Percentiles rank a stretch among this genome's conserved stretches.
phyloP scores from a whole-genome alignment of 163 green algal genomes.

The Picocystis sp. region DNA sequence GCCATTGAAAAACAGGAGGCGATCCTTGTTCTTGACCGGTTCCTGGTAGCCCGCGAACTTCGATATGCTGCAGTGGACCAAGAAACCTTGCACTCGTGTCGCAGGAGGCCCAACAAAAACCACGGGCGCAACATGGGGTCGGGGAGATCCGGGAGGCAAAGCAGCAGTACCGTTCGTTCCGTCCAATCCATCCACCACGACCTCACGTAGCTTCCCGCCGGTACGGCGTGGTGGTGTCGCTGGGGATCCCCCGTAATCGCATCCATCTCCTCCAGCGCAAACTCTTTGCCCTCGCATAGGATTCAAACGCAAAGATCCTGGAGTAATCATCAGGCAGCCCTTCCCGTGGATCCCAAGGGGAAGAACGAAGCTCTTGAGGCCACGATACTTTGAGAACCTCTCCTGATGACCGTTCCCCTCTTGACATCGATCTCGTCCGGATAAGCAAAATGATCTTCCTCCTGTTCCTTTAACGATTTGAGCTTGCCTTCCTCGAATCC shows the following conservation, averaged over 20 bases:
- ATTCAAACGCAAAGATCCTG: constrained; percentile 72
- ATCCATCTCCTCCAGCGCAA: constrained; percentile 16
- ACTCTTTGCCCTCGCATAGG: constrained; percentile 49
- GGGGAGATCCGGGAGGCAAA: constrained; percentile 16
- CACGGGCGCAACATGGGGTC: constrained; percentile 24
- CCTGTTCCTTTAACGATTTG: no score
- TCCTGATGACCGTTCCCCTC: no score
- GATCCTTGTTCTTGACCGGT: constrained; percentile 65
- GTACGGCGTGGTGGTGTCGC: constrained; percentile 13
- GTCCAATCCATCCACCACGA: constrained; percentile 10
- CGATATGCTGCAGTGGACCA: constrained; percentile 68
- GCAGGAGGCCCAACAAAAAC: constrained; percentile 57
- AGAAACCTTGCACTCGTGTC: constrained; percentile 81
- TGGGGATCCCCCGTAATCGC: background rate
- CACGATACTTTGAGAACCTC: constrained; percentile 46
- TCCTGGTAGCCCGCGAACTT: constrained; percentile 40
- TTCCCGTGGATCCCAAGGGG: constrained; percentile 67
- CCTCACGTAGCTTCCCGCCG: constrained; percentile 25
- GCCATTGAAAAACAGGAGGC: constrained; percentile 70
- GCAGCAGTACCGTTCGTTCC: background rate
- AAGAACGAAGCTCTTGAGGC: constrained; percentile 68
- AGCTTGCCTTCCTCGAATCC: no score
- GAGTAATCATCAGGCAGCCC: constrained; percentile 71
- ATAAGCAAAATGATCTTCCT: no score
- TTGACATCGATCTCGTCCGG: no score